These are phyloP conservation scores for Talaromyces liani DNA, from an alignment of 495 filamentous ascomycete species.

Conservation along the genomic window DNA sequence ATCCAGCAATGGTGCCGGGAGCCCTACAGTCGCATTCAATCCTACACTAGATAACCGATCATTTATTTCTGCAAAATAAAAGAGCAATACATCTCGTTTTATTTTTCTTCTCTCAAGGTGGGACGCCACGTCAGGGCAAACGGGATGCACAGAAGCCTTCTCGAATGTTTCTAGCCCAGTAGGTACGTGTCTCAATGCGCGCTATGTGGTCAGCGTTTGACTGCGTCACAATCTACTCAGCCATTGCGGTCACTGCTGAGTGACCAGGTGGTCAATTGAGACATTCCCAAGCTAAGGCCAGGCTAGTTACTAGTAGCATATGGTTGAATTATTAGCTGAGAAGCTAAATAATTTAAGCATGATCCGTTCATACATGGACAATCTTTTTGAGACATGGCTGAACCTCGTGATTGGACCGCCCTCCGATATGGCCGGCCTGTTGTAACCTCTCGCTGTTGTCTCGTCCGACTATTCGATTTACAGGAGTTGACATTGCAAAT, in stretches of 20 bases:
- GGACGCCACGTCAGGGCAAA: not conserved
- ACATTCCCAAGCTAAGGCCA: not conserved
- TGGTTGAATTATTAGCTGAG: not conserved
- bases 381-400: not conserved
- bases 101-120: not conserved
- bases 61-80: not conserved
- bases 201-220: not conserved
- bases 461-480: not conserved
- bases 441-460: not conserved
- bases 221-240: not conserved
- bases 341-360: not conserved
- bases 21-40: not conserved
- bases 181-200: no score
- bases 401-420: not conserved
- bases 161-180: not conserved
- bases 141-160: not conserved
- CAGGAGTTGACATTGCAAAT: not conserved
- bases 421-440: not conserved
- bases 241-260: not conserved
- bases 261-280: not conserved
- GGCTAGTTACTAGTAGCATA: not conserved
- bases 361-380: not conserved
- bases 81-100: not conserved
- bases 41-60: not conserved
- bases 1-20: not conserved